Evolutionary conservation across 148 eudicot genomes (phyloP).

Genomic region (Fallopia convolvulus): DNA sequence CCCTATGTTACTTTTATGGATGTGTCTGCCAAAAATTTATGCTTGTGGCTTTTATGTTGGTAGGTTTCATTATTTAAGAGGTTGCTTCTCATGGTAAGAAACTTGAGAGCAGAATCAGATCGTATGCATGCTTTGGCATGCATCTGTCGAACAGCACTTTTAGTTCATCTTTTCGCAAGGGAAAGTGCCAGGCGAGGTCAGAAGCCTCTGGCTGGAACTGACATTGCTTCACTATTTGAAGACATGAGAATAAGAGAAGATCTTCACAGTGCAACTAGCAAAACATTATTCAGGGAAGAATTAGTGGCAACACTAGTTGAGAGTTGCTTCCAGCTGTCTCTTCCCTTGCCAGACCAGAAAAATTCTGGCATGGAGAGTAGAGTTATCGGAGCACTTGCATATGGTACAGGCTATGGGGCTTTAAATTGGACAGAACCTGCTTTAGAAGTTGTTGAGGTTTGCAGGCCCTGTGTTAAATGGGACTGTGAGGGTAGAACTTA

Average conservation of each 20-base stretch:
- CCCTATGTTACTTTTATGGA: neutral
- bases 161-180: constrained; percentile 94
- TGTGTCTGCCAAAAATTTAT: constrained; percentile 4
- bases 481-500: constrained; percentile 96
- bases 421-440: constrained; percentile 98
- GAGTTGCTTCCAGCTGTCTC: constrained; percentile 94
- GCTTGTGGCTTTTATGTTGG: constrained; percentile 18
- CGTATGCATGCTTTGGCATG: constrained; percentile 99
- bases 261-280: constrained; percentile 72
- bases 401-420: constrained; percentile 99
- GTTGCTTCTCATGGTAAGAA: constrained; percentile 93
- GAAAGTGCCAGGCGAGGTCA: constrained; percentile 92
- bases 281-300: constrained; percentile 94
- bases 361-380: constrained; percentile 95
- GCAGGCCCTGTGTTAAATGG: constrained; percentile 98
- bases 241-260: constrained; percentile 75
- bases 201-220: constrained; percentile 93
- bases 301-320: constrained; percentile 93
- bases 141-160: constrained; percentile 91
- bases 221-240: constrained; percentile 90
- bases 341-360: constrained; percentile 96
- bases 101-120: constrained; percentile 97
- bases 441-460: constrained; percentile 95
- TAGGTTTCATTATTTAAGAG: constrained; percentile 88
- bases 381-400: constrained; percentile 98